phyloP scores from a whole-genome alignment of 768 basidiomycete species.

The Galerina sulciceps region DNA sequence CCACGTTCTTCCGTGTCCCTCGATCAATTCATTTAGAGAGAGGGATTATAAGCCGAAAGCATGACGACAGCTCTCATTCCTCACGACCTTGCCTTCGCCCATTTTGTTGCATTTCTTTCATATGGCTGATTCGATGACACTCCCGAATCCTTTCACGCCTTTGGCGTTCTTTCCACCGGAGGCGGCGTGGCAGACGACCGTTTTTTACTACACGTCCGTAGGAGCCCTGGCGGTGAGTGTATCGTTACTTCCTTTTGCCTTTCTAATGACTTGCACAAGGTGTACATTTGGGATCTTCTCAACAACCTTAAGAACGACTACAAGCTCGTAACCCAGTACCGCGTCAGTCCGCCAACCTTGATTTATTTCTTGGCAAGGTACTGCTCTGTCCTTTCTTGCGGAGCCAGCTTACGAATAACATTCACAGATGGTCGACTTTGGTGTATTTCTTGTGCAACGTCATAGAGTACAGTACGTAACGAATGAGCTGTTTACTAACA shows the following conservation, averaged over 20 bases:
- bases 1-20: no score
- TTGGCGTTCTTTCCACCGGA: constrained; percentile 19
- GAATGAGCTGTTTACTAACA: background rate
- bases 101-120: no score
- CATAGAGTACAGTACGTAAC: background rate
- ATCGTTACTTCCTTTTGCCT: background rate
- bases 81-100: no score
- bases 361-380: background rate
- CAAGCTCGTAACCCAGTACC: background rate
- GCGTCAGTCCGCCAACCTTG: background rate
- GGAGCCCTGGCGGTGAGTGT: constrained; percentile 7
- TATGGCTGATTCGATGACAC: background rate
- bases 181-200: constrained; percentile 4
- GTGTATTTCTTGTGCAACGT: background rate
- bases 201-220: constrained; percentile 8
- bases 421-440: background rate
- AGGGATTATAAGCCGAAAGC: no score
- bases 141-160: constrained; percentile 17
- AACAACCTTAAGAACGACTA: constrained; percentile 9
- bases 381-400: background rate
- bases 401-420: background rate
- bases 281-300: constrained; percentile 15
- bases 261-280: background rate
- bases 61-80: no score
- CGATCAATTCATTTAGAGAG: no score